Conservation (phyloP, 1,284 basidiomycete species). For the Fomitiporia mediterranea region DNA sequence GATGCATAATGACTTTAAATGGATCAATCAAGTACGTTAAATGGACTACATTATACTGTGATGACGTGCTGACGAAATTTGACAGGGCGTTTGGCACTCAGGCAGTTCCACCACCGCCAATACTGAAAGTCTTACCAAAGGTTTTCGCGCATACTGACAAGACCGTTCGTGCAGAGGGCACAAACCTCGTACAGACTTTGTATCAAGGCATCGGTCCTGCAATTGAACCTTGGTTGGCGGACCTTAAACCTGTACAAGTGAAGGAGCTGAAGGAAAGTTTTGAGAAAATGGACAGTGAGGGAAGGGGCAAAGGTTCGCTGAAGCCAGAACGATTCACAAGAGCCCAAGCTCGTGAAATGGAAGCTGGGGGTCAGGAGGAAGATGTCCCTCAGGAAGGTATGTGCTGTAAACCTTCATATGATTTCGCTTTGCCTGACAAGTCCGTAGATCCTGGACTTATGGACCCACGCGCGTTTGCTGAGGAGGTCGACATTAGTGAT, state of each 20-base stretch:
- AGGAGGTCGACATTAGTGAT: conserved; percentile 75
- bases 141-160: conserved; percentile 97
- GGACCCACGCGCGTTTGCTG: conserved; percentile 82
- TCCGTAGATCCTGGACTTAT: conserved; percentile 44
- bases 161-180: conserved; percentile 91
- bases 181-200: conserved; percentile 67
- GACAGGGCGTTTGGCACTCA: conserved; percentile 79
- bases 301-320: conserved; percentile 76
- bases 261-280: conserved; percentile 95
- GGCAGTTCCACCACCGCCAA: conserved; percentile 68
- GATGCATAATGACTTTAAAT: conserved; percentile 74
- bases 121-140: conserved; percentile 87
- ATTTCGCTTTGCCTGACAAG: conserved; percentile 4
- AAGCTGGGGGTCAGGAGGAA: conserved; percentile 44
- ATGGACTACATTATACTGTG: conserved; percentile 10
- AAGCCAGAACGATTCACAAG: conserved; percentile 81
- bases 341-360: conserved; percentile 71
- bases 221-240: conserved; percentile 83
- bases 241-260: conserved; percentile 97
- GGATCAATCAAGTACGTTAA: conserved; percentile 69
- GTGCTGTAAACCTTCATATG: conserved; percentile 23
- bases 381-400: conserved; percentile 34
- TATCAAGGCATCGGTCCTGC: conserved; percentile 90
- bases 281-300: conserved; percentile 76
- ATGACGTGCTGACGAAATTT: neutral